Base-by-base conservation (phyloP, 495 filamentous ascomycete genomes). In the Aspergillus mulundensis region DNA sequence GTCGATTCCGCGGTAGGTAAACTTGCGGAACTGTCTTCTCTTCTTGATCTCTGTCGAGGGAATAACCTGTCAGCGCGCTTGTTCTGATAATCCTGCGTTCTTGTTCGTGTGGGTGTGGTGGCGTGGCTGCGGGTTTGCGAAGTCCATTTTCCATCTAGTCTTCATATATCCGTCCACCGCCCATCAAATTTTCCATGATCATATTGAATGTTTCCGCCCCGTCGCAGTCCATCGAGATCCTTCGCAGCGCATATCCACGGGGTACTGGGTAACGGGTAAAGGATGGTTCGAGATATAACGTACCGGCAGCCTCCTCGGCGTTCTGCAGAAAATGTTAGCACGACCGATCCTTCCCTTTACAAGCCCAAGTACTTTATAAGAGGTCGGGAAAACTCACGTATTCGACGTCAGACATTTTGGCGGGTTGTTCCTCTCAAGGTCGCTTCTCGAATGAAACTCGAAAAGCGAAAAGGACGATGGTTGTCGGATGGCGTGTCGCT, bases 1-100 rank as follows among this genome's bases (percentile, higher is more conserved):
- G 75, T 98, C 94, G 77, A 97, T 88, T 65, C 94, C 94, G 72
- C 94, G 91, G 87, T 97, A 98, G 65, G 93, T 94, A 77, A 98
- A 98, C 86, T 97, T 97, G 81, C 92, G 89, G 89, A 97, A 97
- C 70, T 90, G 81, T 91, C 93, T 95, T 81, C 85, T 94, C 85
- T 90, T 95, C 90, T 98, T 97, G 80, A 96, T 83, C 86, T 96
- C 85, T 87, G 74, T 73, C 61, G 57, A 61, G 61, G 56, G 65
- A 60, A 32, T 59, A 46, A 57, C 58, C 18, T 44, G 69, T 82
- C 73, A 82, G 78, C 68, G 72, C 47, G 43, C 56, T 64, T 56
- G 53, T 50, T 65, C 46, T 58, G 54, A 44, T 66, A 45, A 49
- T 30, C 30, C 40, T 53, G n/a, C 16, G 48, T 50, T 3, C n/a